Percentiles rank a stretch among this genome's conserved stretches.
These are phyloP conservation scores for Backusella tuberculispora DNA, from an alignment of 192 early-diverging fungal genomes.

Conservation along the genomic window DNA sequence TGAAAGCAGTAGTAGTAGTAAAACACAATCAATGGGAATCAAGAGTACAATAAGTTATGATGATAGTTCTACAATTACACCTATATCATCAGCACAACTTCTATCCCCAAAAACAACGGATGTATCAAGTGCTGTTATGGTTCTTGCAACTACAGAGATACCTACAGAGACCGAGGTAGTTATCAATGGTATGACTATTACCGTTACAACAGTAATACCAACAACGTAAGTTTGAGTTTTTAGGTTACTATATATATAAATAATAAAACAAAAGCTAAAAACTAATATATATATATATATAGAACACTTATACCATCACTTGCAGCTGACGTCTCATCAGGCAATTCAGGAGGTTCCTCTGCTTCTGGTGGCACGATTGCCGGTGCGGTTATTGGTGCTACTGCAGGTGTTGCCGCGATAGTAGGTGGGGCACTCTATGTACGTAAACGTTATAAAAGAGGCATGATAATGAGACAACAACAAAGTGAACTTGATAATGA, in stretches of 20 bases:
- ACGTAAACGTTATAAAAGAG: constrained; percentile 12
- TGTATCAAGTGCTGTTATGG: constrained; percentile 1
- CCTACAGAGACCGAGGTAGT: constrained; percentile 20
- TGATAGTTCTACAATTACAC: neutral
- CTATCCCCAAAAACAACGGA: neutral
- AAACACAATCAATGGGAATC: neutral
- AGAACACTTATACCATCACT: constrained; percentile 26
- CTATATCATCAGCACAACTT: neutral
- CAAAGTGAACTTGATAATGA: constrained; percentile 20
- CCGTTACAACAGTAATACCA: constrained; percentile 20
- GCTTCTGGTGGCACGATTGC: constrained; percentile 14
- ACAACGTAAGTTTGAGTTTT: constrained; percentile 13
- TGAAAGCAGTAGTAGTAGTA: neutral
- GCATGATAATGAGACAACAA: neutral
- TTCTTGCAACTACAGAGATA: constrained; percentile 9
- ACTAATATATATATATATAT: neutral
- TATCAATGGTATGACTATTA: constrained; percentile 14
- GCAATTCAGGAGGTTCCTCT: neutral
- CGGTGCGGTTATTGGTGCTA: constrained; percentile 9
- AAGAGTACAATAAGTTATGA: neutral
- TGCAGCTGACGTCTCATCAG: neutral
- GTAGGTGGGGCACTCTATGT: neutral
- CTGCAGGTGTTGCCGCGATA: neutral
- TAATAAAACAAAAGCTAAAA: neutral
- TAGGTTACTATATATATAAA: neutral